Evolutionary conservation across 2,329 filamentous ascomycete species (phyloP), one percentile per base, ranked within the genome.

Genomic region (Hypoxylon sp.): DNA sequence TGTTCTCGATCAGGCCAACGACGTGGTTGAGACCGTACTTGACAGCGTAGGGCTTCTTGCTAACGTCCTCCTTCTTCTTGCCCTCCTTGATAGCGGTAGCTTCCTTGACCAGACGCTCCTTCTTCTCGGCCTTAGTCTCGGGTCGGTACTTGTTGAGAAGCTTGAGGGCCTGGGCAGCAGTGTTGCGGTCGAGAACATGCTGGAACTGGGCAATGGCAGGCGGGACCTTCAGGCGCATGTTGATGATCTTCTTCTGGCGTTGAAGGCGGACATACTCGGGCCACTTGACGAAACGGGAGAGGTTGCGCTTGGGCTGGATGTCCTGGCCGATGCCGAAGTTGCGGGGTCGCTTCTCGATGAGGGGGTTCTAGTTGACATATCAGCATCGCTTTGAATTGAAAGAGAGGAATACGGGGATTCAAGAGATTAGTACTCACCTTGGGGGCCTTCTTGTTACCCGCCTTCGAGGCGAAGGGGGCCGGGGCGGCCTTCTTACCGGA

Each of bases 21-120:
- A 99, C 96, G 88, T 99, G 96, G 91, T 99, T 99, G 78, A 99
- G 91, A 87, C 96, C 96, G 85, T 97, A 99, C 91, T 99, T 99
- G 89, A 96, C 94, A 74, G 91, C 86, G 86, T 97, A 99, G 79
- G 96, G 96, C 92, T 99, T 99, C 93, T 98, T 98, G 91, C 89
- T 93, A 81, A 97, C 95, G 79, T 97, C 94, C 89, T 99, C 96
- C 92, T 98, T 98, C 92, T 98, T 99, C 92, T 98, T 97, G 84
- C 96, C 96, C 84, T 98, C 94, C 82, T 94, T 90, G 82, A 99
- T 90, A 79, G 96, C 96, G 77, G 94, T 97, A 73, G 96, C 96
- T 90, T 99, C 96, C 89, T 97, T 94, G 82, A 92, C 90, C 74
- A 99, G 88, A 85, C 96, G 94, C 88, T 99, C 96, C 91, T 98